Evolutionary conservation across 1,139 yeast genomes (phyloP).

Genomic region (Suhomyces wounanorum): DNA sequence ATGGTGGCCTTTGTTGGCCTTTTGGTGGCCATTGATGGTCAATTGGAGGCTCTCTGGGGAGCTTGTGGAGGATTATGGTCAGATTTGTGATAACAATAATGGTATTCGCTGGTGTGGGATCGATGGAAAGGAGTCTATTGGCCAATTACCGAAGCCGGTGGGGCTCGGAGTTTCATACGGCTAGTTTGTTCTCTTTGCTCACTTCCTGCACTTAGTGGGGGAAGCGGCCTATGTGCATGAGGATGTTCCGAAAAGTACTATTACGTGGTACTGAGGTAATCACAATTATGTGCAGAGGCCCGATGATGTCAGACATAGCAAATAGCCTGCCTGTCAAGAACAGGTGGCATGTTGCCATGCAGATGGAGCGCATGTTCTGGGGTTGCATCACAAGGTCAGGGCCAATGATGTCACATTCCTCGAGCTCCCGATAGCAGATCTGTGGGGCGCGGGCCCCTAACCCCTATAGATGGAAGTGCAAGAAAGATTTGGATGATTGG

Average conservation of each 20-base stretch:
- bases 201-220: background rate
- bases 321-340: no score
- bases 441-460: background rate
- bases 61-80: background rate
- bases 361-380: no score
- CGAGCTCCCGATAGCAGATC: background rate
- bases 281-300: background rate
- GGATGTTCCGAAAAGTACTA: background rate
- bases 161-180: background rate
- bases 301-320: background rate
- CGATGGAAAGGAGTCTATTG: no score
- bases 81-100: no score
- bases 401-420: background rate
- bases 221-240: background rate
- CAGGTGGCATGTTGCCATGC: no score
- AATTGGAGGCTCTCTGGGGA: no score
- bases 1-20: no score
- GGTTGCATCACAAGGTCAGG: background rate
- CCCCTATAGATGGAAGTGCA: background rate
- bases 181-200: background rate
- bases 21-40: no score
- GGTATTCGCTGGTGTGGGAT: no score
- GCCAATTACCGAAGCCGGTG: no score
- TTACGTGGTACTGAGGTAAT: background rate
- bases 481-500: no score